Evolutionary conservation across 108 stramenopile species (phyloP), one percentile per base, ranked within the genome.

Genomic region (Stephanodiscus triporus): DNA sequence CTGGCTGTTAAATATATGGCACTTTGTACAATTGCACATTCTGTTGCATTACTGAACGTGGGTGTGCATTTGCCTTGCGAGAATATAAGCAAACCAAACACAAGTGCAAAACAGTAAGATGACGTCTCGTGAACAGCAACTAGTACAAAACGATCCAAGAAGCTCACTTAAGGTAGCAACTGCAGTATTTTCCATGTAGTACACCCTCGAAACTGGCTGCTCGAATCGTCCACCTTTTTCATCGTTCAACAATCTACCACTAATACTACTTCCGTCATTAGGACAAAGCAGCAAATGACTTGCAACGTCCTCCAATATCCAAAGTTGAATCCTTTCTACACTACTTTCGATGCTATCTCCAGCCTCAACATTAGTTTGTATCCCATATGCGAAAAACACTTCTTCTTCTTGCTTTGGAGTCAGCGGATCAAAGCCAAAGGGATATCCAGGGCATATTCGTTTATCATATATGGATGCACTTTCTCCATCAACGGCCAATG

Each of bases 1-100:
- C 17, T 40, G 16, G 53, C 77, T 1, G 57, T 72, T 16, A 78
- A 7, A 20, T 72, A 72, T 2, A 78, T 32, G 0, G 70, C 29
- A 68, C 77, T 78, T 42, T 66, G 56, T 2, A 78, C 70, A 54
- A 78, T 72, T 4, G 77, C 77, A 62, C 77, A 78, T 13, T 72
- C 56, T 11, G 60, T 67, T 20, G 77, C 54, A 13, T 72, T 51
- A 4, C 63, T 6, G 29, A 34, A 29, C 2, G 62, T 55, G 40
- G 76, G 63, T n/a, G 69, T 77, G 69, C 76, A 77, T 70, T 77
- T 30, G 32, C 57, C 68, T 69, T 43, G 36, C 9, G 29, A 36
- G 34, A 30, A 42, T 42, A 23, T 27, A 30, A 30, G 8, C 7
- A 53, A 8, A 20, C 7, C 19, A 29, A 34, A 16, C 6, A 27